phyloP scores from a whole-genome alignment of 352 stramenopile genomes.

The Globisporangium nunn region DNA sequence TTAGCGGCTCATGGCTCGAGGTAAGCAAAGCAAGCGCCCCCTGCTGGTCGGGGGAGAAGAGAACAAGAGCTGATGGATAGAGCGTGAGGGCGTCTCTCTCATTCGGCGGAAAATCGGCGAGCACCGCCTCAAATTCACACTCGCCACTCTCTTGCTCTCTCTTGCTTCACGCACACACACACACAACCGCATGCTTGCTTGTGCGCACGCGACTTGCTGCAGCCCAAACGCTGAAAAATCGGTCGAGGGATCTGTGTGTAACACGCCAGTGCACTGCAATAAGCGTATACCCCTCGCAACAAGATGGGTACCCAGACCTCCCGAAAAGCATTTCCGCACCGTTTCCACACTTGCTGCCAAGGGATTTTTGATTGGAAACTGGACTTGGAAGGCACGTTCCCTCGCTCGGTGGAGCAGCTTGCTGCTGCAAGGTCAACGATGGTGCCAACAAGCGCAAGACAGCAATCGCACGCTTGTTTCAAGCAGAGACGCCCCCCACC shows the following conservation, averaged over 20 bases:
- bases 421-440: too few relatives aligned
- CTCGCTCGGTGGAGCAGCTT: neutral
- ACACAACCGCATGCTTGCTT: too few relatives aligned
- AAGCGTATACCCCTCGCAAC: neutral
- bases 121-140: too few relatives aligned
- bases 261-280: neutral
- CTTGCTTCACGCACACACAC: too few relatives aligned
- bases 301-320: neutral
- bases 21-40: too few relatives aligned
- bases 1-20: too few relatives aligned
- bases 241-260: neutral
- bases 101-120: too few relatives aligned
- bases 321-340: neutral
- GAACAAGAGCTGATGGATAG: too few relatives aligned
- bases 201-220: neutral
- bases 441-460: neutral
- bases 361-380: too few relatives aligned
- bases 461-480: neutral
- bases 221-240: neutral
- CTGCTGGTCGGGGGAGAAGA: too few relatives aligned
- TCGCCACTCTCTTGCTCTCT: too few relatives aligned
- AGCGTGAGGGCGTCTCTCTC: too few relatives aligned
- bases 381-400: neutral
- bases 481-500: neutral
- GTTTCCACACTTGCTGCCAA: neutral